A percentile compares a stretch with the other conserved stretches of the same genome.
Evolutionary conservation across 73 alveolate species (phyloP).

Genomic region (Blepharisma japonicum): DNA sequence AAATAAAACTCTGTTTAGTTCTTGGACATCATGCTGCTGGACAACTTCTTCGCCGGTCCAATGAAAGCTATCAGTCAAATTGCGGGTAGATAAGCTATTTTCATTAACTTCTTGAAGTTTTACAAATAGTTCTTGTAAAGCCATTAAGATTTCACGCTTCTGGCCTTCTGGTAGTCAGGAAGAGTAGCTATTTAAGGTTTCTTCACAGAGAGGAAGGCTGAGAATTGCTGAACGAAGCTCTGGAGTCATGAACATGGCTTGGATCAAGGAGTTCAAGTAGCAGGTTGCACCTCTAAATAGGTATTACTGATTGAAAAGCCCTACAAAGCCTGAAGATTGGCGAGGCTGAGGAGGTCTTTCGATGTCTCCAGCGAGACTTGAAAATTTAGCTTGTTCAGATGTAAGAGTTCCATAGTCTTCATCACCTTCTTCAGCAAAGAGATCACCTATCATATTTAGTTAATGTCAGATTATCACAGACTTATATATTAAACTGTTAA

Average conservation of each 20-base stretch:
- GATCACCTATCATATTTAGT: slow-evolving; percentile 26
- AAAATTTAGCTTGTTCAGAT: slow-evolving; percentile 34
- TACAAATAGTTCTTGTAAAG: slow-evolving; percentile 86
- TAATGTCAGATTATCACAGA: no score
- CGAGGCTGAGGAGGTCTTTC: slow-evolving; percentile 79
- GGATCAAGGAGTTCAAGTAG: slow-evolving; percentile 92
- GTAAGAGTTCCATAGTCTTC: slow-evolving; percentile 23
- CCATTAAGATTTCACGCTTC: slow-evolving; percentile 74
- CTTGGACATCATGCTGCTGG: slow-evolving; percentile 75
- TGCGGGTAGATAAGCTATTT: slow-evolving; percentile 35
- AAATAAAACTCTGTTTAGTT: slow-evolving; percentile 53
- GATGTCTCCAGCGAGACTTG: slow-evolving; percentile 54
- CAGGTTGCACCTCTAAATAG: slow-evolving; percentile 94
- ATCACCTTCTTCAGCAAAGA: slow-evolving; percentile 26
- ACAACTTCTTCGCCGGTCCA: slow-evolving; percentile 48
- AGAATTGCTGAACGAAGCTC: slow-evolving; percentile 85
- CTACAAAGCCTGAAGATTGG: slow-evolving; percentile 80
- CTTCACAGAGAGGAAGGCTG: slow-evolving; percentile 81
- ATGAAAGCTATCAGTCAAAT: slow-evolving; percentile 48
- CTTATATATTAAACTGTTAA: no score
- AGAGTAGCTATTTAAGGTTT: slow-evolving; percentile 50
- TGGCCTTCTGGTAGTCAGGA: slow-evolving; percentile 65
- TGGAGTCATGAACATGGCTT: slow-evolving; percentile 95
- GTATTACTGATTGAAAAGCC: slow-evolving; percentile 82
- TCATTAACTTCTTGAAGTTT: slow-evolving; percentile 63